Evolutionary conservation across 768 basidiomycete species (phyloP), one percentile per base, ranked within the genome.

Genomic region (Boletus fagicola): DNA sequence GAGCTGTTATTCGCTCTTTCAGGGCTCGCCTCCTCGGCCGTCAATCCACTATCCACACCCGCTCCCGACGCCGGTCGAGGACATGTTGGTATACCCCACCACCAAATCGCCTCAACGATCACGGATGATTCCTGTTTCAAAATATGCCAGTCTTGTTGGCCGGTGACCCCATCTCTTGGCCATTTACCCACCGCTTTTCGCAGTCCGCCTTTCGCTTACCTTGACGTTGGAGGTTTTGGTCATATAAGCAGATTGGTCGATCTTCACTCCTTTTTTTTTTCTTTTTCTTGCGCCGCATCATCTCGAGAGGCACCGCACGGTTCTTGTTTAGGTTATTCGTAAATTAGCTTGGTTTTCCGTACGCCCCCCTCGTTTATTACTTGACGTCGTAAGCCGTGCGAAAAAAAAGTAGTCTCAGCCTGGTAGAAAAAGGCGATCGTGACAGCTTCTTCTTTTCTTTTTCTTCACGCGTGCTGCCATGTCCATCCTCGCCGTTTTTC

Each of bases 41-140:
- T 40, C 60, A 9, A 35, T 58, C n/a, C 51, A 48, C 15, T 39
- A 16, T 53, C 69, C 79, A 26, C 74, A 81, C 61, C 84, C 84
- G 11, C 75, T 86, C 16, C 85, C 85, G 12, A 82, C 80, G 63
- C 81, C 83, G 11, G 70, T 80, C n/a, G 74, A 76, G 42, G 72
- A 80, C 45, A 86, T 85, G 84, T 59, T 78, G 45, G 61, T 66
- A 56, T 61, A 61, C 63, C 62, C 63, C 12, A 40, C 56, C 10
- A 18, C 44, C 6, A 68, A 61, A 49, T 13, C 44, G 8, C 49
- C 36, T 9, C 64, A 51, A 47, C 55, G 20, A 26, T 48, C 58
- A 28, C 62, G 20, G 45, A 33, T 56, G 38, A 46, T 71, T 22
- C 53, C 61, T 28, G 65, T 72, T 7, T 68, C 71, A 6, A 63